Conservation (phyloP, 202 grass and related monocot species). For the Bolboschoenoplectus hybrid region DNA sequence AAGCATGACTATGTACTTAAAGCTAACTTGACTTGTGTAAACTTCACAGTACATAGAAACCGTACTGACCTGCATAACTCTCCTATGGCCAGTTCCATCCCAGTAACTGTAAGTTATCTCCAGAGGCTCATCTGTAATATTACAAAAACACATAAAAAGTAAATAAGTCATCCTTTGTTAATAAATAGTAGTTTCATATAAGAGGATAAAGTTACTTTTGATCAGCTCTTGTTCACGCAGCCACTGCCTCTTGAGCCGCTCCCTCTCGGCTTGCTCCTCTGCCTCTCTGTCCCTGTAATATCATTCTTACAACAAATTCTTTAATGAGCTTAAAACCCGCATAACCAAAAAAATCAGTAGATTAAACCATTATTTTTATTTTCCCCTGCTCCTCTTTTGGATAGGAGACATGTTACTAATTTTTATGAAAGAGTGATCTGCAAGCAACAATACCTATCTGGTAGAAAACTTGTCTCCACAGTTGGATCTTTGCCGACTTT, state of each 20-base stretch:
- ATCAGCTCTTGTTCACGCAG: slow-evolving; percentile 84
- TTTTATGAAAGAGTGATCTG: not conserved
- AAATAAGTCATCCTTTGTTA: slow-evolving; percentile 14
- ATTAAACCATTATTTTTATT: not conserved
- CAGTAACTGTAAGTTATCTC: slow-evolving; percentile 98
- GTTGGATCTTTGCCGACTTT: slow-evolving; percentile 91
- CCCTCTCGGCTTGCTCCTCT: slow-evolving; percentile 89
- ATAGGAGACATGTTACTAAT: slow-evolving; percentile 18
- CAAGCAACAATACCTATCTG: slow-evolving; percentile 70
- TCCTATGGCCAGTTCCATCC: slow-evolving; percentile 97
- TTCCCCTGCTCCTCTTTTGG: not conserved
- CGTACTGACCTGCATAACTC: slow-evolving; percentile 69
- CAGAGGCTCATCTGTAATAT: slow-evolving; percentile 77
- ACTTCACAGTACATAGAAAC: slow-evolving; percentile 12
- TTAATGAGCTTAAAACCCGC: slow-evolving; percentile 39
- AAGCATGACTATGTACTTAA: not conserved
- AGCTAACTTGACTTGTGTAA: not conserved
- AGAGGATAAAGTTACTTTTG: slow-evolving; percentile 68
- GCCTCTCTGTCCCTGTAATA: slow-evolving; percentile 94
- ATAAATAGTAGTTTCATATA: slow-evolving; percentile 27
- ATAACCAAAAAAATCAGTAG: not conserved
- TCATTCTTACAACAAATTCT: slow-evolving; percentile 71
- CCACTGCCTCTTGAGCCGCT: slow-evolving; percentile 87
- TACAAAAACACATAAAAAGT: slow-evolving; percentile 36
- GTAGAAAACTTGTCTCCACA: slow-evolving; percentile 95